phyloP scores from a whole-genome alignment of 345 rosid genomes.

The Hypericum perforatum region DNA sequence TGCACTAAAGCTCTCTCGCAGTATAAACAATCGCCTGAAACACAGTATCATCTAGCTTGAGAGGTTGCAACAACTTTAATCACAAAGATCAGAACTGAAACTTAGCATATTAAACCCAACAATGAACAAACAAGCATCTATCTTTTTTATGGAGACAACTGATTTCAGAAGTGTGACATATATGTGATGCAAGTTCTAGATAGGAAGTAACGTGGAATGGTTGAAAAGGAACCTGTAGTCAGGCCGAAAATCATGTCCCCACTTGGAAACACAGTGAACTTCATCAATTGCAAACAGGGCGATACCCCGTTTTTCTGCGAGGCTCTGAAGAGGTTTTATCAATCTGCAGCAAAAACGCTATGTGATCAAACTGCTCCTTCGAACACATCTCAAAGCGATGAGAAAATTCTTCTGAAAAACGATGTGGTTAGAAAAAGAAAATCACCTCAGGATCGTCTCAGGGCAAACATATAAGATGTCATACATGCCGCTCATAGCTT shows the following conservation, averaged over 20 bases:
- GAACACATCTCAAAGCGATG: too few species aligned
- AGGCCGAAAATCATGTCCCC: conserved; percentile 96
- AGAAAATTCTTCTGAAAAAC: too few species aligned
- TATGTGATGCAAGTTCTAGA: background rate
- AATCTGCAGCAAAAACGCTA: conserved; percentile 34
- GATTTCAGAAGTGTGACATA: background rate
- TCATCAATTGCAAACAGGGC: conserved; percentile 87
- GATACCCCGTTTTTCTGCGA: conserved; percentile 66
- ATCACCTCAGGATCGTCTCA: conserved; percentile 61
- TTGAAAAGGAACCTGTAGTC: conserved; percentile 45
- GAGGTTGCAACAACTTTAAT: background rate
- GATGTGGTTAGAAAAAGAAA: background rate
- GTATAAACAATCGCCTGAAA: conserved; percentile 55
- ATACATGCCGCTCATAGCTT: conserved; percentile 81
- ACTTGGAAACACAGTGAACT: conserved; percentile 85
- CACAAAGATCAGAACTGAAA: too few species aligned
- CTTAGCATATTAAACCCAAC: too few species aligned
- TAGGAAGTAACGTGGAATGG: background rate
- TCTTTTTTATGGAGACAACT: too few species aligned
- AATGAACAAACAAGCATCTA: too few species aligned
- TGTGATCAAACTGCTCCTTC: background rate
- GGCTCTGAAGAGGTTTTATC: conserved; percentile 59
- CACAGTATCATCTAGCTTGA: conserved; percentile 5
- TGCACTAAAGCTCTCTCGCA: conserved; percentile 58
- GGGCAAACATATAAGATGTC: conserved; percentile 80